Percentiles rank a stretch among this genome's conserved stretches.
These are phyloP conservation scores for Fusarium xyrophilum DNA, from an alignment of 2,329 filamentous ascomycete genomes.

Conservation along the genomic window DNA sequence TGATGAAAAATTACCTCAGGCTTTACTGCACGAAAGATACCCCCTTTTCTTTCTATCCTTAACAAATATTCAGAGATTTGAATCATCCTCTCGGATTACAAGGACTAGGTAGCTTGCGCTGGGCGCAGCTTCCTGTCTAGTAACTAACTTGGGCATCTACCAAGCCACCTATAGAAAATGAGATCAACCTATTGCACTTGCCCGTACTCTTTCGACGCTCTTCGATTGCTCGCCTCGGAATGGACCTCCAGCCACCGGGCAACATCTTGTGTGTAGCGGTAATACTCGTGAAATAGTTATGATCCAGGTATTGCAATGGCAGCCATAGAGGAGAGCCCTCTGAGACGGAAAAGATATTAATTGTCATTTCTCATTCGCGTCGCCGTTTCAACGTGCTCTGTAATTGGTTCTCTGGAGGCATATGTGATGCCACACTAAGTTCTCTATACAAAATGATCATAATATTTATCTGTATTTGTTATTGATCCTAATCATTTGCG, in stretches of 20 bases:
- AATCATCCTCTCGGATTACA: background rate
- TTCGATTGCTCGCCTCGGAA: background rate
- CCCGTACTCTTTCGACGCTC: background rate
- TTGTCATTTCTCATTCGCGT: background rate
- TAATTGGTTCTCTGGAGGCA: background rate
- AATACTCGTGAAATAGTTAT: background rate
- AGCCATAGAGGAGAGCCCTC: background rate
- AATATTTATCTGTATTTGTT: slow-evolving; percentile 15
- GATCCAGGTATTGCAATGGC: background rate
- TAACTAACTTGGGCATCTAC: background rate
- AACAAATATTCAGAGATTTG: background rate
- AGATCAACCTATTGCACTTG: background rate
- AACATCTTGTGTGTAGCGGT: background rate
- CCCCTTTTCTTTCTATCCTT: slow-evolving; percentile 8
- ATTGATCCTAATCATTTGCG: slow-evolving; percentile 23
- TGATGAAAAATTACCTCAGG: background rate
- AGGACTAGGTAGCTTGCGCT: background rate
- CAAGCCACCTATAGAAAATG: background rate
- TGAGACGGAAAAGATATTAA: too few relatives aligned
- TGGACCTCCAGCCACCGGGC: background rate
- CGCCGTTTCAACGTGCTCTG: background rate
- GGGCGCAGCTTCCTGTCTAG: background rate
- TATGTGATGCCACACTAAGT: background rate
- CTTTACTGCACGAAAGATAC: slow-evolving; percentile 14
- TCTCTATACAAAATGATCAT: background rate